These are phyloP conservation scores for Chalaropsis thielavioides DNA, from an alignment of 2,329 filamentous ascomycete genomes.

Conservation along the genomic window DNA sequence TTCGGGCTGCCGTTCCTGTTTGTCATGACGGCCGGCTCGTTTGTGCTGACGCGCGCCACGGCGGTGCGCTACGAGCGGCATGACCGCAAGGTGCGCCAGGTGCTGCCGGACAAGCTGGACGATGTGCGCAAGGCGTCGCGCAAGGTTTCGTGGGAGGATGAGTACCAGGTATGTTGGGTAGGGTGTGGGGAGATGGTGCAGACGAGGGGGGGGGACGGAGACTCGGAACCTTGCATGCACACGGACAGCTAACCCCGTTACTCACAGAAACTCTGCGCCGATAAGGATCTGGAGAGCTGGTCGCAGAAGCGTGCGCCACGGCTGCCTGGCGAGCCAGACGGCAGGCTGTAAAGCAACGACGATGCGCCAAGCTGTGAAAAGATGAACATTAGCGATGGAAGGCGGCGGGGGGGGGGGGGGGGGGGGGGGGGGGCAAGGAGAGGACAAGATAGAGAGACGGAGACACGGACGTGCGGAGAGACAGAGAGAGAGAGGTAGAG, in stretches of 20 bases:
- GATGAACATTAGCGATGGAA: not conserved
- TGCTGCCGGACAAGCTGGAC: conserved; percentile 76
- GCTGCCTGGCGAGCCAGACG: conserved; percentile 79
- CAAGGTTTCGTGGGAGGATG: conserved; percentile 67
- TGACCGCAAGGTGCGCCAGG: conserved; percentile 73
- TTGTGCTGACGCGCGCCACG: conserved; percentile 86
- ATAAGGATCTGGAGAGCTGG: conserved; percentile 90
- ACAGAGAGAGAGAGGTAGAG: no score
- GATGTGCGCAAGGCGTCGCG: conserved; percentile 57
- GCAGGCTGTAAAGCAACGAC: conserved; percentile 40
- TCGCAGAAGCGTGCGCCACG: conserved; percentile 90
- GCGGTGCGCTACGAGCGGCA: conserved; percentile 87
- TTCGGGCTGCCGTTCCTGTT: conserved; percentile 89
- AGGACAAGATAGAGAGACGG: no score
- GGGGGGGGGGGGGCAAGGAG: no score
- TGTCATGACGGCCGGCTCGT: conserved; percentile 82
- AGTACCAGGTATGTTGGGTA: conserved; percentile 58
- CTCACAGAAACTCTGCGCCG: conserved; percentile 24
- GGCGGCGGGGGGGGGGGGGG: no score
- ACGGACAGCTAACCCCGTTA: not conserved
- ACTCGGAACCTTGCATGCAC: not conserved
- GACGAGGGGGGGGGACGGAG: not conserved
- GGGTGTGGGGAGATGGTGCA: not conserved
- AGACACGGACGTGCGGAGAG: no score
- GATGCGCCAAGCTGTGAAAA: not conserved